Evolutionary conservation across 2,329 filamentous ascomycete species (phyloP), one percentile per base, ranked within the genome.

Genomic region (Lojkania enalia): DNA sequence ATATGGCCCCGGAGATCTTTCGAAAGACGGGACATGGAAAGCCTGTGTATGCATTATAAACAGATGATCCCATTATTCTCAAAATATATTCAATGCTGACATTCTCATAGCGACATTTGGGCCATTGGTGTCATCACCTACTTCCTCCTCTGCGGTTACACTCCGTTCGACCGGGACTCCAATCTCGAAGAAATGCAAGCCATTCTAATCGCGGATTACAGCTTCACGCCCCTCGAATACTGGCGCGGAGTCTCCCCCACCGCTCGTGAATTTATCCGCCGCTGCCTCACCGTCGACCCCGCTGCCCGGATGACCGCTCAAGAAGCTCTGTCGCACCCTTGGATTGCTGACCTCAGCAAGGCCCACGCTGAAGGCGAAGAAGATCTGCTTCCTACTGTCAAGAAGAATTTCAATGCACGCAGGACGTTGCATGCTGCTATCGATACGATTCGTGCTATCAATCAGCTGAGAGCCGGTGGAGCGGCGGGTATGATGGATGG

Each of bases 121-220:
- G 94, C 94, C 27, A 90, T 97, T 52, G 94, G 94, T 35, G 94
- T 99, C 32, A 99, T 99, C 66, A 97, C 94, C 21, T 99, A 97
- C 76, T 99, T 99, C 76, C 78, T 99, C 20, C 85, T 99, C 39
- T 97, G 94, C 72, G 94, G 94, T 47, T 97, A 97, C 74, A 99
- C 94, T 1, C 94, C 94, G 11, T 99, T 99, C 69, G 94, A 99
- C 73, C 87, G 94, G 44, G 94, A 97, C 71, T 92, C 85, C 60
- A 96, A 99, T 72, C 85, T 97, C 64, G 94, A 99, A 75, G 94
- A 99, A 75, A 97, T 99, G 92, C 92, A 97, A 75, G 94, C 94
- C 59, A 99, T 99, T 66, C 83, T 97, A 44, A 88, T 90, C 51
- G 94, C 94, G 48, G 92, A 97, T 75, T 99, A 97, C 77, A 88